Base-by-base conservation (phyloP, 2,329 filamentous ascomycete species). In the Leptographium galeiforme region DNA sequence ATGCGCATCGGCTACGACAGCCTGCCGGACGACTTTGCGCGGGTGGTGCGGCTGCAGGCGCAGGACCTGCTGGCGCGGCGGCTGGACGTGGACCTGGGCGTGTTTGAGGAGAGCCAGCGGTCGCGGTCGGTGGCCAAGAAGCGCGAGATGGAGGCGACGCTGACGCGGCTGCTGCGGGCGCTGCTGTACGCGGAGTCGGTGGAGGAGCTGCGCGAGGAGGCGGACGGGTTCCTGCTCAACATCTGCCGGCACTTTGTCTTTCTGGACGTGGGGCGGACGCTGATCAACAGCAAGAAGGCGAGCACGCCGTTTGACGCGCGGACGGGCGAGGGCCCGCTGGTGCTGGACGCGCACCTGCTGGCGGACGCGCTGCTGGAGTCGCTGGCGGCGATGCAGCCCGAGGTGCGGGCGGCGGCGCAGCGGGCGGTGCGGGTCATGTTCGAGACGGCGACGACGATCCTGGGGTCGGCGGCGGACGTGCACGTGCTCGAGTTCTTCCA, bases 301-400 rank as follows among this genome's bases (percentile, higher is more conserved):
- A 80, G 75, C 55, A 87, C 84, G 57, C 79, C 85, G 0, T 98
- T 98, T 63, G 83, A 95, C 63, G 87, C 93, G 4, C 79, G 82
- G 49, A 81, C 85, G 41, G 90, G 93, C 18, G 93, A 98, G 63
- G 93, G 93, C 0, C 85, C 87, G 2, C 76, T 97, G 5, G 85
- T 82, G 59, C 81, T 98, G 51, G 93, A 97, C 61, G 89, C 84
- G n/a, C 78, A 87, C 43, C 78, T 94, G 32, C 75, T 99, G 32
- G 88, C 87, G 0, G 89, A 97, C 63, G 91, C 90, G 8, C 83
- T 98, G 51, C 84, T 93, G 2, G 89, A 97, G 60, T 93, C 85
- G 16, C 73, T 98, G 46, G 85, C 93, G 7, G 96, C 89, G 1
- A 91, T 98, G 60, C 78, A 89, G 56, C 75, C 77, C 13, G 79